phyloP scores from a whole-genome alignment of 257 asterid genomes.

The Penstemon eatonii region DNA sequence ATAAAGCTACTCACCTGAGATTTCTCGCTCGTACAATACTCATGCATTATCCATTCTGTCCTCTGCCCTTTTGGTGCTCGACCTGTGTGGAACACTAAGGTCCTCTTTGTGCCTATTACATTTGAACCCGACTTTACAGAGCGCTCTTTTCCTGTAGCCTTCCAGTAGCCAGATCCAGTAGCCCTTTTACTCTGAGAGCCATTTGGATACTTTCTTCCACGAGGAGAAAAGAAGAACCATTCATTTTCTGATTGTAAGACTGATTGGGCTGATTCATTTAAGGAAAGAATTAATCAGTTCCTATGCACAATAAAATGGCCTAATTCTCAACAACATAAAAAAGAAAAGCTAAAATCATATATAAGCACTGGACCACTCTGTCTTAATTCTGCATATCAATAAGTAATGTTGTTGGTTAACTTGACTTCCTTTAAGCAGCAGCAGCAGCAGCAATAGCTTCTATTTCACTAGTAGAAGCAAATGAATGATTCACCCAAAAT shows the following conservation, averaged over 20 bases:
- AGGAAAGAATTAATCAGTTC: constrained; percentile 17
- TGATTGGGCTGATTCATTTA: constrained; percentile 50
- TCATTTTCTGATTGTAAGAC: constrained; percentile 51
- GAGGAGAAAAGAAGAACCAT: constrained; percentile 61
- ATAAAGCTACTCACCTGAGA: constrained; percentile 47
- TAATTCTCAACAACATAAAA: too few species aligned
- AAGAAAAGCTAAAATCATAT: too few species aligned
- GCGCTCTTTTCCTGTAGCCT: constrained; percentile 91
- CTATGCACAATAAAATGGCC: too few species aligned
- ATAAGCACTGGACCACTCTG: too few species aligned
- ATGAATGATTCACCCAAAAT: too few species aligned
- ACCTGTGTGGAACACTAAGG: constrained; percentile 84
- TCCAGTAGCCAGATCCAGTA: constrained; percentile 80
- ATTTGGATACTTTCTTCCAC: constrained; percentile 56
- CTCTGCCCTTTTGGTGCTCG: constrained; percentile 90
- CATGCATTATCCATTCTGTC: constrained; percentile 97
- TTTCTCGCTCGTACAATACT: constrained; percentile 56
- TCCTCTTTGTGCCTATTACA: constrained; percentile 76
- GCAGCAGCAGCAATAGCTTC: too few species aligned
- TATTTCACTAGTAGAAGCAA: too few species aligned
- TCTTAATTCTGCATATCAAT: too few species aligned
- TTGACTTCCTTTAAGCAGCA: too few species aligned
- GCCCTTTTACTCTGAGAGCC: constrained; percentile 60
- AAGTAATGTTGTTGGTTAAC: too few species aligned
- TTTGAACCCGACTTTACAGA: constrained; percentile 60